Percentiles rank a stretch among this genome's conserved stretches.
Evolutionary conservation across 176 grass and related monocot species (phyloP).

Genomic region (Phoenix roebelenii): DNA sequence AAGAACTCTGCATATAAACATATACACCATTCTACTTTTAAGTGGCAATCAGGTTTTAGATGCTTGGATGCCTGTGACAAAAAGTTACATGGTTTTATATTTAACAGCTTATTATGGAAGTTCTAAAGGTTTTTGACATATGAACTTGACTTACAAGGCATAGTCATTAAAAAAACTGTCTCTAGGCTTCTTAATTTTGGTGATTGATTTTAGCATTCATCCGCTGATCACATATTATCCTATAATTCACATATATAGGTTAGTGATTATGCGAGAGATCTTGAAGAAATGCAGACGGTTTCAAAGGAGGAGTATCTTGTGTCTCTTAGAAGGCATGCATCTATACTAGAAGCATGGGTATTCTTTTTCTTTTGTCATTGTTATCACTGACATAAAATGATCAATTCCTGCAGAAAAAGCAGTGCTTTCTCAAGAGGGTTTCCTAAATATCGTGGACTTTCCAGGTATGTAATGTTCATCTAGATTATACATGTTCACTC

Average conservation of each 20-base stretch:
- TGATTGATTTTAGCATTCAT: conserved; percentile 8
- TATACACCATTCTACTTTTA: no score
- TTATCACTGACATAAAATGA: not conserved
- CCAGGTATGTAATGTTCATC: conserved; percentile 40
- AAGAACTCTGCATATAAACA: no score
- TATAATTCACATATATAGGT: conserved; percentile 48
- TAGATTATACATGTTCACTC: no score
- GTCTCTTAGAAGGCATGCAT: conserved; percentile 85
- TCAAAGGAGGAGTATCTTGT: conserved; percentile 99
- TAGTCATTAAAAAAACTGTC: no score
- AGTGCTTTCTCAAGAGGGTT: conserved; percentile 93
- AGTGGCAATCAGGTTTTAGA: no score
- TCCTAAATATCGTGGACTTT: conserved; percentile 86
- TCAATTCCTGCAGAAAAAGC: conserved; percentile 75
- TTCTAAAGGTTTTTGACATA: no score
- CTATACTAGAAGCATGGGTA: conserved; percentile 6
- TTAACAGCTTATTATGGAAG: no score
- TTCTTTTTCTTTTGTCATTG: not conserved
- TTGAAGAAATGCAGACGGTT: conserved; percentile 98
- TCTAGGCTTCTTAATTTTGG: not conserved
- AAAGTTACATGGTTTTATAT: no score
- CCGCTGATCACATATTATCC: conserved; percentile 23
- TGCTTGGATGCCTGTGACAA: no score
- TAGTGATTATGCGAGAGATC: conserved; percentile 96
- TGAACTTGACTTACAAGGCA: no score